Conservation (phyloP, 169 alveolate genomes). For the Plasmodium blacklocki region DNA sequence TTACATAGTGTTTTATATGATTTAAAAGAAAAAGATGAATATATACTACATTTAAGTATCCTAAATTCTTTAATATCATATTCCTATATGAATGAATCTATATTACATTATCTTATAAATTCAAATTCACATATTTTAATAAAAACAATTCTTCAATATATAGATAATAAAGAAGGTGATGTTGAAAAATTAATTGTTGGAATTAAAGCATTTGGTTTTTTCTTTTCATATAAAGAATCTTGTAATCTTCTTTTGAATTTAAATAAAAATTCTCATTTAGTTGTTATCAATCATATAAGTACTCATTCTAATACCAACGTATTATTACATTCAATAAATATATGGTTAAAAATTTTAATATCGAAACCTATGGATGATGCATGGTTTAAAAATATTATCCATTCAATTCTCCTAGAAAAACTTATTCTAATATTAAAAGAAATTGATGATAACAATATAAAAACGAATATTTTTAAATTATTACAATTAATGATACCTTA, state of each 20-base stretch:
- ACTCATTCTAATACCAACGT: slow-evolving; percentile 58
- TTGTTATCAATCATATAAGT: slow-evolving; percentile 38
- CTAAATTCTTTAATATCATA: slow-evolving; percentile 63
- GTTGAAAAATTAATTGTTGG: slow-evolving; percentile 68
- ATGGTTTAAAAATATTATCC: slow-evolving; percentile 44
- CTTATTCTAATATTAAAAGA: slow-evolving; percentile 49
- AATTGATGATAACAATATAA: slow-evolving; percentile 26
- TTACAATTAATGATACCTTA: slow-evolving; percentile 22
- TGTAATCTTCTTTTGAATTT: slow-evolving; percentile 17
- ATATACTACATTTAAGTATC: slow-evolving; percentile 44
- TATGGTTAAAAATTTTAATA: slow-evolving; percentile 45
- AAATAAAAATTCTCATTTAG: slow-evolving; percentile 15
- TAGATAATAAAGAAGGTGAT: slow-evolving; percentile 4
- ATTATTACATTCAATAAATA: slow-evolving; percentile 54
- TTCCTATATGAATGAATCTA: slow-evolving; percentile 7
- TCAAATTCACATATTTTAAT: slow-evolving; percentile 45
- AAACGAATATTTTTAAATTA: slow-evolving; percentile 32
- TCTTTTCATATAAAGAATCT: slow-evolving; percentile 41
- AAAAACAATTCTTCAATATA: slow-evolving; percentile 37
- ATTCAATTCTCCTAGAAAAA: slow-evolving; percentile 24
- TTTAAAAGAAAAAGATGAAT: slow-evolving; percentile 15
- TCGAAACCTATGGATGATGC: slow-evolving; percentile 17
- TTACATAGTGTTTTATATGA: slow-evolving; percentile 32
- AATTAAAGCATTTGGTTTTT: slow-evolving; percentile 53
- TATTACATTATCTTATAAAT: slow-evolving; percentile 15